Conservation (phyloP, 495 filamentous ascomycete genomes). For the Tuber brumale region DNA sequence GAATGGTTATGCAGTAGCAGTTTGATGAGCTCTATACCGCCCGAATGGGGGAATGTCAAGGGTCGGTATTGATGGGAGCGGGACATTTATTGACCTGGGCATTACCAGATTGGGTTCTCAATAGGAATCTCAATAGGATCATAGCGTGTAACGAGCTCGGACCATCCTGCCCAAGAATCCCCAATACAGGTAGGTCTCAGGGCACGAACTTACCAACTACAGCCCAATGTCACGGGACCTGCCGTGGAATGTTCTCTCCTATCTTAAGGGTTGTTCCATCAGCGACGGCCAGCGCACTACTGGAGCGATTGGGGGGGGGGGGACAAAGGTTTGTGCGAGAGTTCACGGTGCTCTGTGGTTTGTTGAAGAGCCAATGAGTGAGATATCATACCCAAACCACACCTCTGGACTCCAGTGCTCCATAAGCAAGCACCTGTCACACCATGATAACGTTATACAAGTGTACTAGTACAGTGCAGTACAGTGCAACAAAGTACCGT, state of each 20-base stretch:
- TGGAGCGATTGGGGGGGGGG: background rate
- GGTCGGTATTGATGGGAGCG: background rate
- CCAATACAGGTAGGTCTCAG: background rate
- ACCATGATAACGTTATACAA: background rate
- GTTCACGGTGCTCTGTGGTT: background rate
- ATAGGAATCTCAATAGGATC: constrained; percentile 15
- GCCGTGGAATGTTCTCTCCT: background rate
- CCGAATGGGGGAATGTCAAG: background rate
- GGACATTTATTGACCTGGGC: background rate
- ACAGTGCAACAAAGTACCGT: background rate
- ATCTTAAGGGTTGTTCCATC: background rate
- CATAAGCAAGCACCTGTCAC: background rate
- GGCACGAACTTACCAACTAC: background rate
- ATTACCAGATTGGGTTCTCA: constrained; percentile 28
- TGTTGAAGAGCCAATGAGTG: background rate
- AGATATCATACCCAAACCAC: background rate
- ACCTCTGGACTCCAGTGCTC: background rate
- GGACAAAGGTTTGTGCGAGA: background rate
- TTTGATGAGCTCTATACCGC: background rate
- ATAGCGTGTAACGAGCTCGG: background rate
- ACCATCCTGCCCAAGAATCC: background rate
- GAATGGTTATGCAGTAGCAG: background rate
- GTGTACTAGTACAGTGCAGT: background rate
- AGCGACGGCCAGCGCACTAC: background rate
- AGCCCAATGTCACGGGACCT: background rate